Base-by-base conservation (phyloP, 2,329 filamentous ascomycete species). In the Aureobasidium lini region DNA sequence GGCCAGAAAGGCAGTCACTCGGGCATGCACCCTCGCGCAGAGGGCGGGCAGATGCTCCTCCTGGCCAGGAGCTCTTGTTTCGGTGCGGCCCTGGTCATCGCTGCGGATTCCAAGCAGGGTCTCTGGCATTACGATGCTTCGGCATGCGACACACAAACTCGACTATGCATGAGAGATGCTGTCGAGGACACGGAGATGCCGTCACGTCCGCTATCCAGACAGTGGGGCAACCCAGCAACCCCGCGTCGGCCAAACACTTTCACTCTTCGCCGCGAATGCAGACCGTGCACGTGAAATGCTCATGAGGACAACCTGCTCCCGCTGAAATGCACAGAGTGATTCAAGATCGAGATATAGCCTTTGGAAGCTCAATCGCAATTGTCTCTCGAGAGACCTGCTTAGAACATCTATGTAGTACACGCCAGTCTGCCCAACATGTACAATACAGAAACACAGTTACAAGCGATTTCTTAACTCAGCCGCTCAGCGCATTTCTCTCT, bases 1-100 rank as follows among this genome's bases (percentile, higher is more conserved):
- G 48, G 77, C 77, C 59, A 95, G 77, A 68, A 95, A 91, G 28
- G 79, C 76, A 50, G 82, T 76, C 61, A 95, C 77, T 71, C 82
- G 82, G 62, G 73, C 73, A 65, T 84, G 79, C 63, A 89, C 76
- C 64, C 78, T 74, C 39, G 72, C 72, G 70, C 77, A 79, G 62
- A 78, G 67, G 61, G 73, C 69, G 18, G 72, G 66, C 61, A 79
- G 70, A 71, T 72, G 74, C 76, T 84, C 68, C 80, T 47, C 70
- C 68, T 57, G 71, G 67, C 69, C 75, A 68, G 64, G 69, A 67
- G 66, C 73, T 72, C 81, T 81, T 75, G 4, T 40, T 4, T 60
- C 60, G 34, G 47, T 64, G 56, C 56, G 48, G 57, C 60, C 61
- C 52, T 59, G 50, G 39, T 62, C 59, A 61, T 64, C 57, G 62